Evolutionary conservation across 805 yeast genomes (phyloP).

Genomic region (Komagataella mondaviorum): DNA sequence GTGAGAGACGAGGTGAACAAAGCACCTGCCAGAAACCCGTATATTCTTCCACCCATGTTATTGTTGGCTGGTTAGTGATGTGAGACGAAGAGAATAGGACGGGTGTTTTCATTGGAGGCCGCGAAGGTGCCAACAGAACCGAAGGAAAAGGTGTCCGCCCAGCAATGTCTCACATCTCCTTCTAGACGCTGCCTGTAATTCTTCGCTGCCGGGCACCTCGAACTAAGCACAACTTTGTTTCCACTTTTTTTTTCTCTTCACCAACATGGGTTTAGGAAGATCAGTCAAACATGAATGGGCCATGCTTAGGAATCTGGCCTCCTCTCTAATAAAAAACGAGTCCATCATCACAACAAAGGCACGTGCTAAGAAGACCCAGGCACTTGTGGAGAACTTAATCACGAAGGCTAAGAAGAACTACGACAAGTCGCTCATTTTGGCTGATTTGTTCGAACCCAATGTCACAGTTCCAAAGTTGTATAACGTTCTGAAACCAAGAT

Average conservation of each 20-base stretch:
- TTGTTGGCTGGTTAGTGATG: neutral
- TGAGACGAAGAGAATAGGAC: neutral
- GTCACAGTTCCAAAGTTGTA: conserved; percentile 50
- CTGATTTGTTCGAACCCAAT: conserved; percentile 33
- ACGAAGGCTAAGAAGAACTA: conserved; percentile 30
- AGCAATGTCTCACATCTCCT: neutral
- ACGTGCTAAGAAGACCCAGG: conserved; percentile 59
- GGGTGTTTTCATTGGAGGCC: neutral
- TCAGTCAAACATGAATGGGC: conserved; percentile 32
- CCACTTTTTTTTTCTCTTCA: neutral
- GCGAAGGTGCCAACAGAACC: neutral
- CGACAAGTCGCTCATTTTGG: conserved; percentile 16
- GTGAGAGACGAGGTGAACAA: conserved; percentile 49
- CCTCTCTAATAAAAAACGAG: conserved; percentile 58
- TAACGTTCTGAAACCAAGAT: conserved; percentile 51
- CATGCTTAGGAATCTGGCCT: conserved; percentile 48
- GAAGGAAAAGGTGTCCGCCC: neutral
- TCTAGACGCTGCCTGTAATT: neutral
- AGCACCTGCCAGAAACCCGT: conserved; percentile 42
- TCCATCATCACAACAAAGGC: conserved; percentile 61
- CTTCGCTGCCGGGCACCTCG: neutral
- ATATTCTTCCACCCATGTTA: conserved; percentile 29
- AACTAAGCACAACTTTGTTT: neutral
- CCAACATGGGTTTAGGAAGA: conserved; percentile 10
- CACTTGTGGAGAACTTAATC: conserved; percentile 49